These are phyloP conservation scores for Lactifluus subvellereus DNA, from an alignment of 768 basidiomycete species.

Conservation along the genomic window DNA sequence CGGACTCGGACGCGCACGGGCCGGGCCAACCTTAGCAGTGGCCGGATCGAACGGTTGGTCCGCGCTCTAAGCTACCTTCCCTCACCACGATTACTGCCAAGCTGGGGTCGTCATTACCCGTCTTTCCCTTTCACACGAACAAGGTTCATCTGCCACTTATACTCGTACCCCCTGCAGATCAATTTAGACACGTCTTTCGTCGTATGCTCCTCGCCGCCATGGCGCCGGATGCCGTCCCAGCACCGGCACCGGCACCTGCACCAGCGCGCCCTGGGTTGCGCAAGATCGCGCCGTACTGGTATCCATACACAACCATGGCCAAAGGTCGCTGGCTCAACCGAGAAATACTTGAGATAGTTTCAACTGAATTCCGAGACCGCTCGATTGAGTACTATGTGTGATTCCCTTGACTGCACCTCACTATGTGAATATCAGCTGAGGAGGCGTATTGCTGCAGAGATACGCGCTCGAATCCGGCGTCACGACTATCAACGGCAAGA, in stretches of 20 bases:
- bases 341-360: conserved; percentile 85
- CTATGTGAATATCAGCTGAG: background rate
- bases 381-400: conserved; percentile 95
- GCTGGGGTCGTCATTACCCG: conserved; percentile 7
- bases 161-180: conserved; percentile 43
- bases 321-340: conserved; percentile 87
- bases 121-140: conserved; percentile 23
- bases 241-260: conserved; percentile 4
- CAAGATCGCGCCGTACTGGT: conserved; percentile 86
- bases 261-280: conserved; percentile 46
- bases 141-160: conserved; percentile 37
- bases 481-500: conserved; percentile 89
- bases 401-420: conserved; percentile 23
- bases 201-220: conserved; percentile 26
- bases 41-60: too few species aligned
- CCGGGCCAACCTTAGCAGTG: too few species aligned
- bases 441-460: conserved; percentile 33
- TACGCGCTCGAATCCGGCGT: conserved; percentile 86
- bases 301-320: conserved; percentile 88
- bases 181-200: conserved; percentile 40
- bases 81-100: background rate
- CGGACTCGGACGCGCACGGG: too few species aligned
- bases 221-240: conserved; percentile 20
- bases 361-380: conserved; percentile 89
- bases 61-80: background rate